These are phyloP conservation scores for Melanomma pulvis-pyrius DNA, from an alignment of 495 filamentous ascomycete species.

Conservation along the genomic window DNA sequence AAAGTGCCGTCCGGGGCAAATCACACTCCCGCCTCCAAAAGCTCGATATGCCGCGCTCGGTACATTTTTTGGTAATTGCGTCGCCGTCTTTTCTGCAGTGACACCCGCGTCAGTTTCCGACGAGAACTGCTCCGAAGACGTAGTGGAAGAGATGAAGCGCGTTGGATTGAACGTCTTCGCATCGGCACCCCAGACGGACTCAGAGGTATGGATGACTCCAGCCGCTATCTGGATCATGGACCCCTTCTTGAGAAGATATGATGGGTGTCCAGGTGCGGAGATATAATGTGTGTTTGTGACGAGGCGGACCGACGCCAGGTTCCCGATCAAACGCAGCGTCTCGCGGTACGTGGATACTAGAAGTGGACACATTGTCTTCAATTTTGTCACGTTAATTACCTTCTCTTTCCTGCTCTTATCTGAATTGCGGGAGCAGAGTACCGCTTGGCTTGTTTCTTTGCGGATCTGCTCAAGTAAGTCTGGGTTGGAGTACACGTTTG, in stretches of 20 bases:
- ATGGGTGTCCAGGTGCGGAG: conserved; percentile 2
- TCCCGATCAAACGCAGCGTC: conserved; percentile 22
- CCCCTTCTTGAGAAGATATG: conserved; percentile 22
- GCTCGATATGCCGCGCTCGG: conserved; percentile 42
- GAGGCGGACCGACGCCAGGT: conserved; percentile 20
- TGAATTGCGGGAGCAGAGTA: not conserved
- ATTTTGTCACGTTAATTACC: not conserved
- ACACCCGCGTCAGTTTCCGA: not conserved
- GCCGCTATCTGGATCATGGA: conserved; percentile 34
- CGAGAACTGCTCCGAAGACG: conserved; percentile 14
- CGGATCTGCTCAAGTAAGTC: conserved; percentile 17
- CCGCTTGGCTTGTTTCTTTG: conserved; percentile 12
- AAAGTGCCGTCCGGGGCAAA: conserved; percentile 56
- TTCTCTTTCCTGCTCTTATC: not conserved
- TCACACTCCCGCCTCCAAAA: conserved; percentile 51
- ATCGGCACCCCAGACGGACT: conserved; percentile 25
- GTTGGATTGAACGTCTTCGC: conserved; percentile 19
- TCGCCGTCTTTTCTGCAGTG: not conserved
- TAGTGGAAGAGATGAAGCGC: conserved; percentile 23
- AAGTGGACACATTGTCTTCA: conserved; percentile 27
- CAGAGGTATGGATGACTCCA: conserved; percentile 27
- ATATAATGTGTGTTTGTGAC: conserved; percentile 28
- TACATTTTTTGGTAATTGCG: conserved; percentile 12
- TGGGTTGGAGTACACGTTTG: conserved; percentile 26
- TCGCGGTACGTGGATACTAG: conserved; percentile 30